Conservation (phyloP, 2,329 filamentous ascomycete species). For the Trichophyton verrucosum region DNA sequence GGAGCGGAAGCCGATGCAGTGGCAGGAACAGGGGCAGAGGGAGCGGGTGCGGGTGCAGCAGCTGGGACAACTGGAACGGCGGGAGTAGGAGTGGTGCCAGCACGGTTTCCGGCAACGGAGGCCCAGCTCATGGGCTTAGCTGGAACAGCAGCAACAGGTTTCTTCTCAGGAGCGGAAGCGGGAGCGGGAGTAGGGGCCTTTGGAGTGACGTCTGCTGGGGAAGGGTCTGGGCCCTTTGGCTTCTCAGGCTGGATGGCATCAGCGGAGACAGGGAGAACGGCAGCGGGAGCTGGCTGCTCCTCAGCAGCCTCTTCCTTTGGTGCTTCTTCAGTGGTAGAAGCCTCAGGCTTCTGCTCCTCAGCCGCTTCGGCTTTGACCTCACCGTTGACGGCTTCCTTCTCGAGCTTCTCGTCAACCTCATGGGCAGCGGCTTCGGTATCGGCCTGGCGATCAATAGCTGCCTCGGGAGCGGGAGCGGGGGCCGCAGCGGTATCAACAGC, state of each 20-base stretch:
- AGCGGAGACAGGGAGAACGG: constrained; percentile 13
- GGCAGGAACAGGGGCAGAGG: constrained; percentile 22
- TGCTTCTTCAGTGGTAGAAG: constrained; percentile 27
- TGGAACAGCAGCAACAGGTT: constrained; percentile 31
- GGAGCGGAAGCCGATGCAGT: constrained; percentile 22
- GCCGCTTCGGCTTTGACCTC: constrained; percentile 20
- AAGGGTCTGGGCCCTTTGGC: constrained; percentile 51
- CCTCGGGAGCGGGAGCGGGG: constrained; percentile 31
- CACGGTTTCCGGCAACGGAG: constrained; percentile 42
- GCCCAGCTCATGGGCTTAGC: constrained; percentile 49
- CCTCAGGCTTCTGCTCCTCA: constrained; percentile 19
- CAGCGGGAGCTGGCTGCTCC: neutral
- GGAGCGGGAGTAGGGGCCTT: constrained; percentile 31
- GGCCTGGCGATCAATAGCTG: constrained; percentile 21
- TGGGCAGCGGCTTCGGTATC: constrained; percentile 34
- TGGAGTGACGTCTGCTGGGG: constrained; percentile 41
- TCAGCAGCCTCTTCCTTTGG: constrained; percentile 6
- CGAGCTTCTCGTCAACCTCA: constrained; percentile 62
- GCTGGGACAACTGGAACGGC: constrained; percentile 24
- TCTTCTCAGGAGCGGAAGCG: constrained; percentile 42
- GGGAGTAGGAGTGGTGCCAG: constrained; percentile 27
- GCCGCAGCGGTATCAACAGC: constrained; percentile 28
- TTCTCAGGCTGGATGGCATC: constrained; percentile 44
- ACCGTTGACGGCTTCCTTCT: constrained; percentile 46
- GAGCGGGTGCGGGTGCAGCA: constrained; percentile 19